Evolutionary conservation across 345 rosid genomes (phyloP).

Genomic region (Lenwebbia sp.): DNA sequence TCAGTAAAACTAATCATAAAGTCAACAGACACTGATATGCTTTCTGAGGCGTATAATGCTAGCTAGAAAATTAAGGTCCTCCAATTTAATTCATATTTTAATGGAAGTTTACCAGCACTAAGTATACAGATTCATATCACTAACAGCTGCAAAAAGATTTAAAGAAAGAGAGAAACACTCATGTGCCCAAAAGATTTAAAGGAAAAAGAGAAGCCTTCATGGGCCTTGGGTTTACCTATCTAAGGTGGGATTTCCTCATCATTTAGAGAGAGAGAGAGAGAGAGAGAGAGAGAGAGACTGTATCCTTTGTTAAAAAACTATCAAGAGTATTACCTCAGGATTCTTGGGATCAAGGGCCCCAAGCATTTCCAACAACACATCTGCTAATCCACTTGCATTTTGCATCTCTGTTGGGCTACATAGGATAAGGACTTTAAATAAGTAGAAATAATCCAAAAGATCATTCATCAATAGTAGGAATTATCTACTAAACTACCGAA

Average conservation of each 20-base stretch:
- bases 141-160: background rate
- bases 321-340: slow-evolving; percentile 43
- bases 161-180: background rate
- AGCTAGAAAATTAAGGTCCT: background rate
- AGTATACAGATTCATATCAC: background rate
- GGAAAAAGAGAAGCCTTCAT: background rate
- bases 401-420: slow-evolving; percentile 67
- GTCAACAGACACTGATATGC: background rate
- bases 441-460: background rate
- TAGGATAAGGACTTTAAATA: background rate
- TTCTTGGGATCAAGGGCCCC: slow-evolving; percentile 74
- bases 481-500: background rate
- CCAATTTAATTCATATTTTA: background rate
- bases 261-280: background rate
- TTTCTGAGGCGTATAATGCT: background rate
- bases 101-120: background rate
- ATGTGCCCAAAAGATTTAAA: background rate
- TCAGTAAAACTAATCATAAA: background rate
- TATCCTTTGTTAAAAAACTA: background rate
- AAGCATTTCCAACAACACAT: slow-evolving; percentile 79
- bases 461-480: background rate
- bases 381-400: slow-evolving; percentile 61
- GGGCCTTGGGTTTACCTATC: background rate
- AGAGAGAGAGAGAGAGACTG: background rate
- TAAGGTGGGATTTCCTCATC: background rate